Conservation (phyloP, 257 asterid species). For the Solanum pinnatisectum region DNA sequence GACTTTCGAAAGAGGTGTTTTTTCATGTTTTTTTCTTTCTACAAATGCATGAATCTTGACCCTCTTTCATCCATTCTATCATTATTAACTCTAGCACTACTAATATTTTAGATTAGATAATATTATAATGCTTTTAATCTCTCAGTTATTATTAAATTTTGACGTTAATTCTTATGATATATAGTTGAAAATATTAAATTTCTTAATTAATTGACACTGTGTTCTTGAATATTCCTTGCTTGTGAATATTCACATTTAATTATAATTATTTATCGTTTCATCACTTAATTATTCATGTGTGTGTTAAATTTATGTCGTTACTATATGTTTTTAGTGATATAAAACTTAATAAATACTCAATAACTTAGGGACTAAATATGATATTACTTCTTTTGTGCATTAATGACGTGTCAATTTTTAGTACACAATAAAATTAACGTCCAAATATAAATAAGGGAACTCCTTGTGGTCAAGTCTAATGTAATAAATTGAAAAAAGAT, state of each 20-base stretch:
- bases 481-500: background rate
- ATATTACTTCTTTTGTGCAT: background rate
- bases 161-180: background rate
- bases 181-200: background rate
- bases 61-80: background rate
- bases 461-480: background rate
- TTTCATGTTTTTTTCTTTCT: background rate
- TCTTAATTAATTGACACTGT: background rate
- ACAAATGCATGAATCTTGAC: background rate
- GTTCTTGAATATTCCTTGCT: background rate
- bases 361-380: background rate
- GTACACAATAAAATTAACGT: background rate
- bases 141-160: background rate
- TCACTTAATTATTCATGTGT: background rate
- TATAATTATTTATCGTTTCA: background rate
- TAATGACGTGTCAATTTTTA: background rate
- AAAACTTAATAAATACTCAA: background rate
- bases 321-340: background rate
- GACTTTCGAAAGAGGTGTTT: background rate
- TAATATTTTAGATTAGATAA: background rate
- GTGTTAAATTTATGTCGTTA: background rate
- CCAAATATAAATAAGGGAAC: background rate
- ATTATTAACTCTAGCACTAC: background rate
- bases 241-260: background rate
- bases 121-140: background rate